Percentiles rank a stretch among this genome's conserved stretches.
These are phyloP conservation scores for Thermothielavioides terrestris DNA, from an alignment of 495 filamentous ascomycete genomes.

Conservation along the genomic window DNA sequence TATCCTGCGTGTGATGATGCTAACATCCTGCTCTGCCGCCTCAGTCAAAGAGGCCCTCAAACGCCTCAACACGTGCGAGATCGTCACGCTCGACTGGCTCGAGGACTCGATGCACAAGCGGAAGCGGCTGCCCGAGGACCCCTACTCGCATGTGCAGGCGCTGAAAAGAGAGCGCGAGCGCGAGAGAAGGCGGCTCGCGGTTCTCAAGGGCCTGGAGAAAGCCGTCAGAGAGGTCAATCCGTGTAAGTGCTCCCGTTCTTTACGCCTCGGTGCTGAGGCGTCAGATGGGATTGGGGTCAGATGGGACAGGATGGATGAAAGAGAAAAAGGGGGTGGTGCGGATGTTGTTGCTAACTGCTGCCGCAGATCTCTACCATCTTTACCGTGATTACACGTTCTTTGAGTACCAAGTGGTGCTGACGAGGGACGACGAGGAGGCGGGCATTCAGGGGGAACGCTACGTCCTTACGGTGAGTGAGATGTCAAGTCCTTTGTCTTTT, in stretches of 20 bases:
- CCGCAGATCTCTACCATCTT: conserved; percentile 17
- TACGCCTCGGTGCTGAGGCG: neutral
- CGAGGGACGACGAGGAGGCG: conserved; percentile 17
- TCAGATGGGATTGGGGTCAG: too few species aligned
- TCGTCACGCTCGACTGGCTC: conserved; percentile 35
- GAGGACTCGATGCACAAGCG: conserved; percentile 24
- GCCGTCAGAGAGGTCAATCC: conserved; percentile 30
- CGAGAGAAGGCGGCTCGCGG: conserved; percentile 40
- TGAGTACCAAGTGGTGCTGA: conserved; percentile 26
- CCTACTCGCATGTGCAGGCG: conserved; percentile 16
- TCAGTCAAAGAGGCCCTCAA: conserved; percentile 19
- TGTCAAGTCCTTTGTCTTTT: neutral
- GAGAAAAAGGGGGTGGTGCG: too few species aligned
- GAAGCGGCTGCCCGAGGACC: conserved; percentile 11
- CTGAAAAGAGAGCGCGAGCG: conserved; percentile 12
- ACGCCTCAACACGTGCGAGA: conserved; percentile 9
- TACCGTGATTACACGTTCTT: conserved; percentile 31
- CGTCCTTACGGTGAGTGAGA: conserved; percentile 24
- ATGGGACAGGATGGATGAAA: too few species aligned
- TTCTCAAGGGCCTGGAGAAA: conserved; percentile 31
- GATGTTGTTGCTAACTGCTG: neutral
- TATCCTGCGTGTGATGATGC: too few species aligned
- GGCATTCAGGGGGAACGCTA: conserved; percentile 26
- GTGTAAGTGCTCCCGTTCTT: conserved; percentile 18
- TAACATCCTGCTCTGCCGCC: too few species aligned